Evolutionary conservation across 352 stramenopile species (phyloP), one percentile per base, ranked within the genome.

Genomic region (Globisporangium recalcitrans): DNA sequence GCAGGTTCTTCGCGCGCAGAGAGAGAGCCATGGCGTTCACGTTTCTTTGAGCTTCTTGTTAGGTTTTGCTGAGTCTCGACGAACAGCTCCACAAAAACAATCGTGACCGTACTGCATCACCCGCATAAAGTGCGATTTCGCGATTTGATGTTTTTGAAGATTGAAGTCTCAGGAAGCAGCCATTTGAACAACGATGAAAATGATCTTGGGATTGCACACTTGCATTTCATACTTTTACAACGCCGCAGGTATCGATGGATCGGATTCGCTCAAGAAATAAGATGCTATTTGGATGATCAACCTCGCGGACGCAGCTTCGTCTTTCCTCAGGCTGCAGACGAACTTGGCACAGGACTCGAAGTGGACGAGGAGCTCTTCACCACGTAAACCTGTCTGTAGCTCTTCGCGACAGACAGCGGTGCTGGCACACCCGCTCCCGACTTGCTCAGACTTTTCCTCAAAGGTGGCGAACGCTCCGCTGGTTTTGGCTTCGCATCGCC

Each of bases 1-100:
- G 74, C 34, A 91, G 71, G 73, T 93, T 93, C 74, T 90, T 91
- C 31, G 77, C 68, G 54, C 82, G 82, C 48, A 87, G 64, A 40
- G 82, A 88, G 52, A 91, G 67, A 68, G 77, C 60, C 82, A 91
- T 90, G 7, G 38, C 16, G 36, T 63, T 44, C 38, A 56, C 54
- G 40, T 68, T 52, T 34, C 58, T 64, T 72, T 36, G 60, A 56
- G n/a, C 29, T 54, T 46, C 32, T 40, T 57, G 16, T 56, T 38
- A 40, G 2, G 14, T 16, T 42, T 14, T 52, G 48, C 4, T 46
- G 34, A 13, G 3, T 22, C 7, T 36, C 16, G 9, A 21, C 27
- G 27, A 34, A 40, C 24, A 27, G 53, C 54, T 44, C 29, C 8
- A 26, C 10, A 55, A 13, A 48, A 22, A 8, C 16, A 13, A 13